Percentiles rank a stretch among this genome's conserved stretches.
phyloP scores from a whole-genome alignment of 2,329 filamentous ascomycete genomes.

The Trichoderma atrobrunneum region DNA sequence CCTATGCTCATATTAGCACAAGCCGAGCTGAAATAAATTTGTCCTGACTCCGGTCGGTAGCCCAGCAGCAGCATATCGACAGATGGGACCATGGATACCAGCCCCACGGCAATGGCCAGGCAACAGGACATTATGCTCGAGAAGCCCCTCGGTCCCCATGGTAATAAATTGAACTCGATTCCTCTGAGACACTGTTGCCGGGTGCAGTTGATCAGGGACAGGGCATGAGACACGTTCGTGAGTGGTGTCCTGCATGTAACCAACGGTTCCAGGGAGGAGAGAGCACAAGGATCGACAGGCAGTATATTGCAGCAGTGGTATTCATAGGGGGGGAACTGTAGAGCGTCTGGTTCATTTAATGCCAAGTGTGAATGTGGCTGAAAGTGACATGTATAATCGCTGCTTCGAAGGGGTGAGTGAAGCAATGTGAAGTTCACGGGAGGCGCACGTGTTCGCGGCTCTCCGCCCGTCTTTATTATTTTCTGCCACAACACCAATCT shows the following conservation, averaged over 20 bases:
- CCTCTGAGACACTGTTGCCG: conserved; percentile 9
- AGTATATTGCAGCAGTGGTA: not conserved
- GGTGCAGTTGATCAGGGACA: not conserved
- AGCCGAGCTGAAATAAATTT: not conserved
- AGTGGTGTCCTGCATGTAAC: not conserved
- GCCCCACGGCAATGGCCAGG: not conserved
- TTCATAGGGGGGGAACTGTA: not conserved
- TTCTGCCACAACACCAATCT: not conserved
- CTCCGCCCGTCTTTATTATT: not conserved
- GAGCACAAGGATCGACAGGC: not conserved
- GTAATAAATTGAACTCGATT: not conserved
- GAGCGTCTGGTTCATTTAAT: not conserved
- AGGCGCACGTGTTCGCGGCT: not conserved
- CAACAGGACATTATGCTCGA: not conserved
- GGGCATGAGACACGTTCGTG: not conserved
- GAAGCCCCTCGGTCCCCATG: not conserved
- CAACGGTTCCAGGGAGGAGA: not conserved
- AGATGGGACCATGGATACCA: not conserved
- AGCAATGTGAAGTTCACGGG: not conserved
- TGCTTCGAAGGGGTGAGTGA: not conserved
- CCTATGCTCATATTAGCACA: not conserved
- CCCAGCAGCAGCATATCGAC: not conserved
- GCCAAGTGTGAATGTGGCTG: not conserved
- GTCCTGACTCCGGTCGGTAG: not conserved
- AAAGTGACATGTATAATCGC: not conserved